These are phyloP conservation scores for Daldinia vernicosa DNA, from an alignment of 495 filamentous ascomycete genomes.

Conservation along the genomic window DNA sequence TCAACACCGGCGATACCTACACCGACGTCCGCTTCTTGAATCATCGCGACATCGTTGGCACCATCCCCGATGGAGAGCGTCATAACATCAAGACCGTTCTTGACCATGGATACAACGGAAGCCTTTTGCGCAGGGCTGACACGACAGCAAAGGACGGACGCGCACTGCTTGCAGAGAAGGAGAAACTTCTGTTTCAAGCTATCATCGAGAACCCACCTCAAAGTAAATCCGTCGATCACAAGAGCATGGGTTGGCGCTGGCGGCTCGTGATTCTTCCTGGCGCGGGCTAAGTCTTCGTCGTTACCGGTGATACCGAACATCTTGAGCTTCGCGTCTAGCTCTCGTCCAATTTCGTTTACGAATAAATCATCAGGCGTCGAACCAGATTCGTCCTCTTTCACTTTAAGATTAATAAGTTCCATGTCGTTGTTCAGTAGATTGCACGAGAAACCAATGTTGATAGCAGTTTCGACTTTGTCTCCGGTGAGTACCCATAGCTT, in stretches of 20 bases:
- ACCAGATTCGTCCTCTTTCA: slow-evolving; percentile 71
- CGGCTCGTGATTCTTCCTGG: slow-evolving; percentile 81
- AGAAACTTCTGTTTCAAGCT: slow-evolving; percentile 89
- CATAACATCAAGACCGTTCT: slow-evolving; percentile 93
- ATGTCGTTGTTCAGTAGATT: slow-evolving; percentile 97
- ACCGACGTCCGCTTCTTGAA: slow-evolving; percentile 98
- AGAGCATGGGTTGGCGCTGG: slow-evolving; percentile 93
- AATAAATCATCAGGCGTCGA: slow-evolving; percentile 49
- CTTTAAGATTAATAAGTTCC: slow-evolving; percentile 93
- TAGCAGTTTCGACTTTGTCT: slow-evolving; percentile 98
- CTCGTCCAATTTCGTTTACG: slow-evolving; percentile 66
- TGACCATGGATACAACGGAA: slow-evolving; percentile 96
- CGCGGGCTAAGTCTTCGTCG: slow-evolving; percentile 83
- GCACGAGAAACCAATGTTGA: slow-evolving; percentile 99
- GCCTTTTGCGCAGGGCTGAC: slow-evolving; percentile 98
- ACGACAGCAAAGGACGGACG: slow-evolving; percentile 95
- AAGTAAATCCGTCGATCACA: slow-evolving; percentile 93
- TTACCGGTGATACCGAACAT: slow-evolving; percentile 84
- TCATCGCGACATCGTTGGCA: slow-evolving; percentile 99
- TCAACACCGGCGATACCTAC: slow-evolving; percentile 98
- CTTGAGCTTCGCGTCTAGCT: slow-evolving; percentile 76
- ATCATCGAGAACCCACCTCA: slow-evolving; percentile 88
- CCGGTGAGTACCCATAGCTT: slow-evolving; percentile 99
- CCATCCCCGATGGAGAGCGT: slow-evolving; percentile 96
- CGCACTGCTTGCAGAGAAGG: slow-evolving; percentile 96